phyloP scores from a whole-genome alignment of 495 filamentous ascomycete species.

The Daldinia childiae region DNA sequence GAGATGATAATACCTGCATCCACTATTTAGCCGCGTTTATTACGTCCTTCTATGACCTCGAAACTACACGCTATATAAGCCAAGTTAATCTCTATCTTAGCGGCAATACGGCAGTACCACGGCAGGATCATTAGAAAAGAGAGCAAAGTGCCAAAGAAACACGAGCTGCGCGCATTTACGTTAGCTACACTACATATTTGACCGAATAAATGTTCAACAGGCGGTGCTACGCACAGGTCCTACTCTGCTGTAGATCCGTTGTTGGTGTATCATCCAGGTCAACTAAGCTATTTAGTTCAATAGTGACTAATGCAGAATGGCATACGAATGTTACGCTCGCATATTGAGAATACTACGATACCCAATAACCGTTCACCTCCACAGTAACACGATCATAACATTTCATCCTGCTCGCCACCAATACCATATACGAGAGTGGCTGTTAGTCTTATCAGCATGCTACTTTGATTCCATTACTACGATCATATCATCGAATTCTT shows the following conservation, averaged over 20 bases:
- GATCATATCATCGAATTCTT: neutral
- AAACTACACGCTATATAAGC: no score
- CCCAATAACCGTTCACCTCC: conserved; percentile 1
- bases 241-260: conserved; percentile 27
- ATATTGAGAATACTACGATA: conserved; percentile 27
- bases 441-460: neutral
- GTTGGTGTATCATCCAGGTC: conserved; percentile 20
- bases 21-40: neutral
- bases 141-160: neutral
- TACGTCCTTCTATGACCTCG: neutral
- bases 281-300: conserved; percentile 20
- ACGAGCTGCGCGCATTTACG: conserved; percentile 3
- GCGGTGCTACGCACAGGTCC: conserved; percentile 22
- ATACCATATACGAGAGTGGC: neutral
- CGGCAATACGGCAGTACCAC: neutral
- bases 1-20: neutral
- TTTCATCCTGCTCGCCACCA: conserved; percentile 1
- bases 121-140: neutral
- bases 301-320: conserved; percentile 17
- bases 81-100: no score
- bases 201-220: conserved; percentile 16
- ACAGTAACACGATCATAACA: neutral
- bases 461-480: neutral
- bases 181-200: conserved; percentile 24
- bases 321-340: conserved; percentile 27